Conservation (phyloP, 495 filamentous ascomycete species). For the Hypoxylon fragiforme region DNA sequence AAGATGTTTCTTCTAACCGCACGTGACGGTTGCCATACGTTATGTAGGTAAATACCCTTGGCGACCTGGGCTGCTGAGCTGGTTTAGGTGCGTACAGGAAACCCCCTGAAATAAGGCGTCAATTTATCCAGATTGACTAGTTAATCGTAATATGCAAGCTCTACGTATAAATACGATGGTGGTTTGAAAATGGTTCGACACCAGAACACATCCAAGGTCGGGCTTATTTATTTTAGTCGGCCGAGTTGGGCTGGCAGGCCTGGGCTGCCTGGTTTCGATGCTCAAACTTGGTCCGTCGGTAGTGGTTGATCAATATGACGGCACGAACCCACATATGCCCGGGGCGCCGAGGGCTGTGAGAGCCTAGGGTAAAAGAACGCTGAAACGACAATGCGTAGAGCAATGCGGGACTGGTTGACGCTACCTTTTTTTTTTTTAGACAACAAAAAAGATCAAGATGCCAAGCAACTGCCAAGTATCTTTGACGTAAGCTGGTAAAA, state of each 20-base stretch:
- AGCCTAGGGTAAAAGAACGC: background rate
- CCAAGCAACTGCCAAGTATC: too few species aligned
- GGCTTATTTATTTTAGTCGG: too few species aligned
- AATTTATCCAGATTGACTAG: background rate
- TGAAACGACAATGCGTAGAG: background rate
- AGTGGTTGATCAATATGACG: constrained; percentile 21
- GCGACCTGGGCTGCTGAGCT: too few species aligned
- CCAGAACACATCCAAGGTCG: too few species aligned
- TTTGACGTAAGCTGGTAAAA: too few species aligned
- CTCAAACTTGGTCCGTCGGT: constrained; percentile 24
- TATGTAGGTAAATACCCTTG: too few species aligned
- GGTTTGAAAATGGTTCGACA: background rate
- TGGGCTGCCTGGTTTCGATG: constrained; percentile 1
- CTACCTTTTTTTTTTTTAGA: too few species aligned
- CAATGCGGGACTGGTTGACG: background rate
- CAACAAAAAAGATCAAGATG: too few species aligned
- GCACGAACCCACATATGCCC: constrained; percentile 16
- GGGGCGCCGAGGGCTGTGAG: constrained; percentile 6
- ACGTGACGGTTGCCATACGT: too few species aligned
- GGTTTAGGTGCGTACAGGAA: too few species aligned
- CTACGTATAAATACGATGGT: background rate
- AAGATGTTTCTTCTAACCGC: too few species aligned
- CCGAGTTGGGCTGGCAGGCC: too few species aligned
- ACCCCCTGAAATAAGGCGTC: background rate
- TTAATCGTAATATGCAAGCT: background rate